A percentile compares a stretch with the other conserved stretches of the same genome.
These are phyloP conservation scores for Fusarium sp. DNA, from an alignment of 2,329 filamentous ascomycete species.

Conservation along the genomic window DNA sequence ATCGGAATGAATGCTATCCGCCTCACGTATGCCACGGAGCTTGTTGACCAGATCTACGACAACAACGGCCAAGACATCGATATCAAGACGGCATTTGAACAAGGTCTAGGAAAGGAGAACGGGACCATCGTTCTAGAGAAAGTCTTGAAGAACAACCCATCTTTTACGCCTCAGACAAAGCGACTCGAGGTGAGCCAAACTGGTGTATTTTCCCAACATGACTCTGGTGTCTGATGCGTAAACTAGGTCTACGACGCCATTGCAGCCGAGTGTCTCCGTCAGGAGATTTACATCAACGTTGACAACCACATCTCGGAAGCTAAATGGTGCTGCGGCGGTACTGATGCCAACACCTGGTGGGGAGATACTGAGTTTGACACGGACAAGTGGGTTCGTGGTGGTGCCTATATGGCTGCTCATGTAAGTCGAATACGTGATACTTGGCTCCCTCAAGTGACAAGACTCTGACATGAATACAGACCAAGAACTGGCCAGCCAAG, in stretches of 20 bases:
- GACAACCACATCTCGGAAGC: constrained; percentile 70
- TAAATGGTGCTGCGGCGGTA: constrained; percentile 64
- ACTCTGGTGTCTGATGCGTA: not conserved
- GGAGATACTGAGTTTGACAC: constrained; percentile 67
- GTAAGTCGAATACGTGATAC: constrained; percentile 45
- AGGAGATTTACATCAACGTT: constrained; percentile 66
- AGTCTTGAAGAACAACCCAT: constrained; percentile 65
- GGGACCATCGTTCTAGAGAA: constrained; percentile 60
- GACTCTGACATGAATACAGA: not conserved
- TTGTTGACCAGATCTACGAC: constrained; percentile 67
- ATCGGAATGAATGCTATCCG: constrained; percentile 71
- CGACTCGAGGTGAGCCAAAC: constrained; percentile 55
- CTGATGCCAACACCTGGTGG: constrained; percentile 68
- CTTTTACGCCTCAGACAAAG: constrained; percentile 63
- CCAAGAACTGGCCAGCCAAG: constrained; percentile 27
- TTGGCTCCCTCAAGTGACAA: accelerated
- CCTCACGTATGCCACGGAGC: constrained; percentile 70
- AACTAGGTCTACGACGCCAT: constrained; percentile 63
- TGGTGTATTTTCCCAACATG: accelerated
- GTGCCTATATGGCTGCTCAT: constrained; percentile 68
- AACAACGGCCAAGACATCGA: constrained; percentile 58
- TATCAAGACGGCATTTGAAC: constrained; percentile 55
- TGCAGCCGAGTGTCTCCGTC: constrained; percentile 62
- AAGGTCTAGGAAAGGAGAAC: constrained; percentile 61
- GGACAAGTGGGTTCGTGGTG: constrained; percentile 67